Evolutionary conservation across 2,329 filamentous ascomycete genomes (phyloP).

Genomic region (Thielaviopsis populi): DNA sequence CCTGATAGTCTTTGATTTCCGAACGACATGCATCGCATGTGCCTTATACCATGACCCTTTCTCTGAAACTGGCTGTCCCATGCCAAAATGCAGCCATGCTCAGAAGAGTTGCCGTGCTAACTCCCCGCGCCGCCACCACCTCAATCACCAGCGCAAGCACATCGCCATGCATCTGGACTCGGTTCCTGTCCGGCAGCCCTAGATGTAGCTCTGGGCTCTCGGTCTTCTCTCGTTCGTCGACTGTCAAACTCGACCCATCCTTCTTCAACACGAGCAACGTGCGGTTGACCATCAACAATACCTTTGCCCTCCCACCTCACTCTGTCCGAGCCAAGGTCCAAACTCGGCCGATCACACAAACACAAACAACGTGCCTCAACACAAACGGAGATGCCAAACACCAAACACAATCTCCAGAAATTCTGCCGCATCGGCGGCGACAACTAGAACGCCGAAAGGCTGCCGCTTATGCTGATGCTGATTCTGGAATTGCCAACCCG

Average conservation of each 20-base stretch:
- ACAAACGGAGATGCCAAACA: background rate
- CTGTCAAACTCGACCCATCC: constrained; percentile 5
- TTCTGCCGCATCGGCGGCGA: constrained; percentile 17
- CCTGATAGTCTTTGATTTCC: background rate
- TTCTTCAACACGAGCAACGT: constrained; percentile 15
- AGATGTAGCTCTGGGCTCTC: background rate
- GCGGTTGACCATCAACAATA: constrained; percentile 10
- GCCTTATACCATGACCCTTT: constrained; percentile 14
- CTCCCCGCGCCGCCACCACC: background rate
- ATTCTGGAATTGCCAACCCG: constrained; percentile 18
- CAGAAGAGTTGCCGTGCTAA: constrained; percentile 1
- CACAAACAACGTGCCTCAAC: background rate
- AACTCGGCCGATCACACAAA: constrained; percentile 8
- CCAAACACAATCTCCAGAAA: background rate
- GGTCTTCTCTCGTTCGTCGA: background rate
- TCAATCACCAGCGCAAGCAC: background rate
- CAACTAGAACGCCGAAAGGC: constrained; percentile 16
- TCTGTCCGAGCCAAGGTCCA: constrained; percentile 5
- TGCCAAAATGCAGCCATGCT: constrained; percentile 8
- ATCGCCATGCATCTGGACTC: background rate
- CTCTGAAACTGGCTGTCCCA: constrained; percentile 14
- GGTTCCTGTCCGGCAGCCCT: background rate
- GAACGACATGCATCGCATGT: constrained; percentile 13
- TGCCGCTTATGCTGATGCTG: constrained; percentile 11
- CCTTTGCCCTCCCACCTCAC: constrained; percentile 8